A percentile compares a stretch with the other conserved stretches of the same genome.
phyloP scores from a whole-genome alignment of 163 green algal species.

The Coccomyxa subellipsoidea region DNA sequence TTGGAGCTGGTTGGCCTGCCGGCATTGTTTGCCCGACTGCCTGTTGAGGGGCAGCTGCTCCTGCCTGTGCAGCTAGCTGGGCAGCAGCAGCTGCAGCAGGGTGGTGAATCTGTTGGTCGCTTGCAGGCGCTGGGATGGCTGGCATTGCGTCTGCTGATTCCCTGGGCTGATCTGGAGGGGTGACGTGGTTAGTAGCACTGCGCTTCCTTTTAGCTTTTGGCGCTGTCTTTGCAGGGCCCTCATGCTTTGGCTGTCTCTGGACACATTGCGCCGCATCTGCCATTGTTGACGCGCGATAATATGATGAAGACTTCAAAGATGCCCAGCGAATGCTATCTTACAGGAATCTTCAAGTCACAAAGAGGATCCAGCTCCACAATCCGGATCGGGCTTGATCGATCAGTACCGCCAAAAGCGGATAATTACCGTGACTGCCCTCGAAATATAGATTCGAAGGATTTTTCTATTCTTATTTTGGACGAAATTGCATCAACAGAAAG shows the following conservation, averaged over 20 bases:
- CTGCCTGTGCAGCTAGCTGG: neutral
- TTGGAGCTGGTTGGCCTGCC: neutral
- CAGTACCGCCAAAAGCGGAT: no score
- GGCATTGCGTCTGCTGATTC: neutral
- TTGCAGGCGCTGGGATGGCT: neutral
- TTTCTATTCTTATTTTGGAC: no score
- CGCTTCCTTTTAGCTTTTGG: neutral
- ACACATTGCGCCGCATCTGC: neutral
- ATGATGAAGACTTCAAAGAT: neutral
- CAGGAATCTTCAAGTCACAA: no score
- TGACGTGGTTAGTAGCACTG: neutral
- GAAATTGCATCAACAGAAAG: no score
- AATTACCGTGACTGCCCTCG: no score
- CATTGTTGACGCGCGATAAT: neutral
- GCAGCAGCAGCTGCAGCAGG: neutral
- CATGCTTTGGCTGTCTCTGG: neutral
- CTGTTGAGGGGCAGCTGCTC: neutral
- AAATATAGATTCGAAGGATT: no score
- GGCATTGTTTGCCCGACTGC: neutral
- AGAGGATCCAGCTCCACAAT: no score
- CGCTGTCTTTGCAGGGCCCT: neutral
- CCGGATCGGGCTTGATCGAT: no score
- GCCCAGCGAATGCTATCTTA: neutral
- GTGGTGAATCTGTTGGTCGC: neutral
- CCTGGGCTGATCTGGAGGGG: neutral